Conservation (phyloP, 129 eudicot genomes). For the Ambrosia trifida region DNA sequence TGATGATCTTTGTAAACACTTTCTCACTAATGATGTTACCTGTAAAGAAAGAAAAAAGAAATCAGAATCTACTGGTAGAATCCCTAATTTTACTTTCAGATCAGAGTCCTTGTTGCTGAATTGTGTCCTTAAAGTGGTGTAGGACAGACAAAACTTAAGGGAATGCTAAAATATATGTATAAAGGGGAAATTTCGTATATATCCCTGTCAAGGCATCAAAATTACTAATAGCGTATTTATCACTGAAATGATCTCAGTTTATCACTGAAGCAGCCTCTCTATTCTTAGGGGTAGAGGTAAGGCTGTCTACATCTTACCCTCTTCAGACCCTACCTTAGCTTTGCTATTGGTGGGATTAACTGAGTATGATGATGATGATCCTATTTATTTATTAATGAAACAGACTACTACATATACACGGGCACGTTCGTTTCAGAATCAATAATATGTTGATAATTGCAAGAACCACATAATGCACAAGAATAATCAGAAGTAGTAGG, state of each 20-base stretch:
- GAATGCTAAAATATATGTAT: neutral
- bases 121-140: neutral
- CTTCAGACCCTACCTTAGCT: too few species aligned
- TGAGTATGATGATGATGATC: too few species aligned
- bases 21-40: constrained; percentile 56
- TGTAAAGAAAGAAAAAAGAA: constrained; percentile 15
- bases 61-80: neutral
- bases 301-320: too few species aligned
- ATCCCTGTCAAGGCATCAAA: neutral
- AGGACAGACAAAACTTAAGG: neutral
- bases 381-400: neutral
- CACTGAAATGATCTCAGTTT: neutral
- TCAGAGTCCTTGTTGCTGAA: neutral
- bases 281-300: too few species aligned
- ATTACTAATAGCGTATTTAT: neutral
- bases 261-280: too few species aligned
- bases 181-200: neutral
- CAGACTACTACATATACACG: neutral
- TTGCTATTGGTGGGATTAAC: too few species aligned
- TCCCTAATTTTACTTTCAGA: constrained; percentile 6
- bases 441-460: too few species aligned
- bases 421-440: too few species aligned
- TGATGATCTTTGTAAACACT: constrained; percentile 62
- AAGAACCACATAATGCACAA: too few species aligned
- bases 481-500: too few species aligned